Percentiles rank a stretch among this genome's conserved stretches.
These are phyloP conservation scores for Leishmania tropica DNA, from an alignment of 208 protist species.

Conservation along the genomic window DNA sequence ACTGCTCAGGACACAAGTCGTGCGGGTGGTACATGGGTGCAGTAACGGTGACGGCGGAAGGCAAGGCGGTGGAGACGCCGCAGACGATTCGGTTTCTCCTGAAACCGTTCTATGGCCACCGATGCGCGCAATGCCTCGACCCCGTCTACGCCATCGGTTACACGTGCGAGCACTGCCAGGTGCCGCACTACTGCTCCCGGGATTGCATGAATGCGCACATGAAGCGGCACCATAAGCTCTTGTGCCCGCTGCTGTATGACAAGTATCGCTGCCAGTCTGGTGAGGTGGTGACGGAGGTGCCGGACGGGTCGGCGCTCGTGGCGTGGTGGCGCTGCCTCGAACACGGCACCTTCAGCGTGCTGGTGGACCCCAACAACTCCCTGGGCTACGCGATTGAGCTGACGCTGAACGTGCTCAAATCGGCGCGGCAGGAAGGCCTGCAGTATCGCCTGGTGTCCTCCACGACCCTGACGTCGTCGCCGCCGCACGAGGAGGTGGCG, in stretches of 20 bases:
- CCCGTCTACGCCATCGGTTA: conserved; percentile 84
- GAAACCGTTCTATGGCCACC: conserved; percentile 64
- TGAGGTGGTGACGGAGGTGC: conserved; percentile 66
- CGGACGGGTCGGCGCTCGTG: conserved; percentile 66
- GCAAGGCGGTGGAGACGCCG: conserved; percentile 40
- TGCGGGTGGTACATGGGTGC: conserved; percentile 86
- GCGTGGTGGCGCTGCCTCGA: conserved; percentile 85
- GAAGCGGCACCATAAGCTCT: conserved; percentile 63
- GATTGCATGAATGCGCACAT: conserved; percentile 80
- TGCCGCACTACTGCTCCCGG: conserved; percentile 79
- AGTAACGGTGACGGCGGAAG: conserved; percentile 42
- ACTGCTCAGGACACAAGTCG: conserved; percentile 70
- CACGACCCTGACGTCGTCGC: conserved; percentile 31
- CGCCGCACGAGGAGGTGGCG: conserved; percentile 64
- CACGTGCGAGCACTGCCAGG: conserved; percentile 78
- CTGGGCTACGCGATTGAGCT: conserved; percentile 79
- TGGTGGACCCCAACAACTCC: conserved; percentile 70
- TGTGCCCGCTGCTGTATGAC: conserved; percentile 65
- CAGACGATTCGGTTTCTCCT: conserved; percentile 76
- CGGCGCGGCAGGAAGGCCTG: conserved; percentile 66
- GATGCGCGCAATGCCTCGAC: conserved; percentile 85
- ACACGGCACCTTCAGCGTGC: conserved; percentile 65
- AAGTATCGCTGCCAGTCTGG: conserved; percentile 66
- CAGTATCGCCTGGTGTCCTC: conserved; percentile 69
- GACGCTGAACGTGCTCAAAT: conserved; percentile 67